These are phyloP conservation scores for Solanum pimpinellifolium DNA, from an alignment of 257 asterid species.

Conservation along the genomic window DNA sequence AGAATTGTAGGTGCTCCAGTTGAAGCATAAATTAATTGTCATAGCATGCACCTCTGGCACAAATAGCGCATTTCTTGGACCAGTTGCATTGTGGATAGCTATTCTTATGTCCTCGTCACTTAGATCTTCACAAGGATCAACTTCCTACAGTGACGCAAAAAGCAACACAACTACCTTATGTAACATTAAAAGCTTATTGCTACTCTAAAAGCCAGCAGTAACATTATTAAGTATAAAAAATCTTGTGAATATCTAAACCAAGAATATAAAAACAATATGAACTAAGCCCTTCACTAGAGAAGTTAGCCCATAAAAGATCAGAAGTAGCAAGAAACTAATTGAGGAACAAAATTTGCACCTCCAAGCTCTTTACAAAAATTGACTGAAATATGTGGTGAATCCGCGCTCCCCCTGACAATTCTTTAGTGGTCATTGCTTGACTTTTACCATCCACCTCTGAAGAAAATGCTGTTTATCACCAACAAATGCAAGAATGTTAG, in stretches of 20 bases:
- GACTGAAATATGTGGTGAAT: constrained; percentile 88
- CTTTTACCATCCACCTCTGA: constrained; percentile 85
- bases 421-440: constrained; percentile 84
- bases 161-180: not conserved
- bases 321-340: not conserved
- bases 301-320: not conserved
- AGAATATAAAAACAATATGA: not conserved
- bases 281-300: not conserved
- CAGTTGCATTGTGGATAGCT: constrained; percentile 91
- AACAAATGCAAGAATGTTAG: not conserved
- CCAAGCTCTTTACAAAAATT: constrained; percentile 81
- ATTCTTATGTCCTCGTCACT: constrained; percentile 89
- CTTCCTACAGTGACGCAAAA: constrained; percentile 40
- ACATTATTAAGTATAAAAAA: not conserved
- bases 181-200: not conserved
- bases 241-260: not conserved
- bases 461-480: constrained; percentile 56
- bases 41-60: constrained; percentile 62
- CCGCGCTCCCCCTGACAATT: constrained; percentile 96
- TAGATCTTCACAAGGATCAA: constrained; percentile 92
- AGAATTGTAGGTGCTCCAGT: not conserved
- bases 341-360: constrained; percentile 39
- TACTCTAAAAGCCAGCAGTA: not conserved
- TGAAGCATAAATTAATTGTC: not conserved
- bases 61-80: constrained; percentile 74